A percentile compares a stretch with the other conserved stretches of the same genome.
These are phyloP conservation scores for Phaffomyces opuntiae DNA, from an alignment of 805 yeast genomes.

Conservation along the genomic window DNA sequence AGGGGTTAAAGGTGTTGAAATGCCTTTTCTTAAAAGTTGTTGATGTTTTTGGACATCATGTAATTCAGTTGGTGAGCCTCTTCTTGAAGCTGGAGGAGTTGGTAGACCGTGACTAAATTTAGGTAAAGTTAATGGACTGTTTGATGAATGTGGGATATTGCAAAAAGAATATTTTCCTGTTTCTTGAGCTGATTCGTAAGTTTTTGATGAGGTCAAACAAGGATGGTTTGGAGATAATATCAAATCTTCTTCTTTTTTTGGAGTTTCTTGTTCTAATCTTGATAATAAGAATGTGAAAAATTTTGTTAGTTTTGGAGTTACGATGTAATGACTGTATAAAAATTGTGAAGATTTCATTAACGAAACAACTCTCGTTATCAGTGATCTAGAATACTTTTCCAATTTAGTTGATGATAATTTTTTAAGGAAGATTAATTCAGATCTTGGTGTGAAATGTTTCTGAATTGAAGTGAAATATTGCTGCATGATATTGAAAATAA, in stretches of 20 bases:
- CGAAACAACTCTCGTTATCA: slow-evolving; percentile 5
- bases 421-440: slow-evolving; percentile 1
- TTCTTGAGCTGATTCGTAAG: slow-evolving; percentile 3
- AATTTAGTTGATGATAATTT: slow-evolving; percentile 4
- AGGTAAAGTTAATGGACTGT: background rate
- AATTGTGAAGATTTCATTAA: slow-evolving; percentile 2
- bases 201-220: slow-evolving; percentile 7
- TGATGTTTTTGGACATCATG: slow-evolving; percentile 3
- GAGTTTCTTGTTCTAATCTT: slow-evolving; percentile 8
- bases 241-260: background rate
- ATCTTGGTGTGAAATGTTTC: slow-evolving; percentile 1
- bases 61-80: slow-evolving; percentile 23
- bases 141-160: slow-evolving; percentile 8
- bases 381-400: slow-evolving; percentile 6
- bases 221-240: background rate
- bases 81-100: slow-evolving; percentile 23
- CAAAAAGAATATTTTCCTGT: background rate
- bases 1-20: slow-evolving; percentile 20
- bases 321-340: slow-evolving; percentile 2
- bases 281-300: slow-evolving; percentile 4
- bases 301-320: background rate
- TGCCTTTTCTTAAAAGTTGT: background rate
- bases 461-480: background rate
- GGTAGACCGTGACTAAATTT: slow-evolving; percentile 5
- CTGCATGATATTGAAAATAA: slow-evolving; percentile 16